phyloP scores from a whole-genome alignment of 2,329 filamentous ascomycete species.

The Cryphonectria radicalis region DNA sequence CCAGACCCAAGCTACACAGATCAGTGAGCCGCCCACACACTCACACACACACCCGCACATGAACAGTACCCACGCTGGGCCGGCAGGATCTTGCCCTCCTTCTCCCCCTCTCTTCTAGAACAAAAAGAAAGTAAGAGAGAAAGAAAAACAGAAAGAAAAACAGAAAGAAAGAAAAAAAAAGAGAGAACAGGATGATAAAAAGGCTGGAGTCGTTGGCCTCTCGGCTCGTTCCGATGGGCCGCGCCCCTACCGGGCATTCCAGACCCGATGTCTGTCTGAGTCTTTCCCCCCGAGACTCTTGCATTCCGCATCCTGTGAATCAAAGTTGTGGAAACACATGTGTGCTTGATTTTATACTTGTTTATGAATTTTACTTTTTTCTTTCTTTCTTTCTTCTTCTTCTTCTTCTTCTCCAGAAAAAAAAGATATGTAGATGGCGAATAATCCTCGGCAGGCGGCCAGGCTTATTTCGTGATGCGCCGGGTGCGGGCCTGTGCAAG shows the following conservation, averaged over 20 bases:
- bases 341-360: not conserved
- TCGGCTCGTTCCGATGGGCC: constrained; percentile 20
- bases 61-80: not conserved
- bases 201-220: constrained; percentile 14
- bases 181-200: no score
- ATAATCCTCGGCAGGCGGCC: not conserved
- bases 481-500: not conserved
- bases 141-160: not conserved
- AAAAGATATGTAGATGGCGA: not conserved
- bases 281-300: not conserved
- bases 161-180: not conserved
- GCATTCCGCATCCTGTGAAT: not conserved
- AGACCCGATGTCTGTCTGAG: not conserved
- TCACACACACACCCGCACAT: not conserved
- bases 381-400: no score
- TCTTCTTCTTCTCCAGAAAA: not conserved
- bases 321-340: not conserved
- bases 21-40: not conserved
- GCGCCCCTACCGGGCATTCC: constrained; percentile 9
- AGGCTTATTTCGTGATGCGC: not conserved
- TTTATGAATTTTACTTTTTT: no score
- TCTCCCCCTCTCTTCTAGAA: not conserved
- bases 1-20: not conserved
- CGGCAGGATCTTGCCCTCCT: not conserved
- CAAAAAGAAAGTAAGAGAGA: not conserved